Evolutionary conservation across 2,329 filamentous ascomycete species (phyloP).

Genomic region (Penicillium sp.): DNA sequence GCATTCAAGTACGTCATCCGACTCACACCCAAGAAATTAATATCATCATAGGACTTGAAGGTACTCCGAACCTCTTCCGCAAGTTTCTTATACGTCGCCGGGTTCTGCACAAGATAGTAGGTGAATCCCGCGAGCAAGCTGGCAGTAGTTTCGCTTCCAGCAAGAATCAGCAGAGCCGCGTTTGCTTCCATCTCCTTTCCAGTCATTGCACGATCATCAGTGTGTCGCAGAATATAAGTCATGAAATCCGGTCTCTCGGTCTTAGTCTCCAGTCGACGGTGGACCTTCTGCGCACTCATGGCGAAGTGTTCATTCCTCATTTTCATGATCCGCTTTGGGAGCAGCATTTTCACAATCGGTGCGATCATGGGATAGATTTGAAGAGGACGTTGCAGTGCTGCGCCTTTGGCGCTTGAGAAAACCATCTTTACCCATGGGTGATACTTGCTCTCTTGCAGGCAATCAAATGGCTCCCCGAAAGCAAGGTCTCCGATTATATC

Average conservation of each 20-base stretch:
- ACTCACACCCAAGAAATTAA: conserved; percentile 32
- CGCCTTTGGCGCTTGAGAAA: conserved; percentile 19
- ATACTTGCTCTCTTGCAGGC: conserved; percentile 34
- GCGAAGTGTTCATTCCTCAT: conserved; percentile 14
- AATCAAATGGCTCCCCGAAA: conserved; percentile 44
- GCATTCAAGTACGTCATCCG: conserved; percentile 39
- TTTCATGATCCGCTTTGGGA: conserved; percentile 6
- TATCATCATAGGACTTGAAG: conserved; percentile 29
- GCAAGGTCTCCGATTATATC: conserved; percentile 25
- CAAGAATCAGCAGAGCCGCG: conserved; percentile 40
- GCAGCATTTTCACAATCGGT: conserved; percentile 10
- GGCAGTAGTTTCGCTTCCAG: conserved; percentile 49
- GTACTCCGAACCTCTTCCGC: conserved; percentile 19
- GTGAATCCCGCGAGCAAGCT: conserved; percentile 41
- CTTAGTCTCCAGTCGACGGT: conserved; percentile 24
- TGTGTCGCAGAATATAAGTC: conserved; percentile 37
- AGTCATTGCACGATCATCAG: conserved; percentile 28
- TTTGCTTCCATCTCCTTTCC: conserved; percentile 42
- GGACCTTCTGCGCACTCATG: conserved; percentile 23
- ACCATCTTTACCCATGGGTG: conserved; percentile 43
- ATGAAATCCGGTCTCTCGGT: conserved; percentile 41
- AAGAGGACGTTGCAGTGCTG: conserved; percentile 5
- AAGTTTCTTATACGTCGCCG: conserved; percentile 3
- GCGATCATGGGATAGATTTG: conserved; percentile 15
- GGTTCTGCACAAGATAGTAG: conserved; percentile 35